Conservation (phyloP, 2,329 filamentous ascomycete genomes). For the Aspergillus sp. region DNA sequence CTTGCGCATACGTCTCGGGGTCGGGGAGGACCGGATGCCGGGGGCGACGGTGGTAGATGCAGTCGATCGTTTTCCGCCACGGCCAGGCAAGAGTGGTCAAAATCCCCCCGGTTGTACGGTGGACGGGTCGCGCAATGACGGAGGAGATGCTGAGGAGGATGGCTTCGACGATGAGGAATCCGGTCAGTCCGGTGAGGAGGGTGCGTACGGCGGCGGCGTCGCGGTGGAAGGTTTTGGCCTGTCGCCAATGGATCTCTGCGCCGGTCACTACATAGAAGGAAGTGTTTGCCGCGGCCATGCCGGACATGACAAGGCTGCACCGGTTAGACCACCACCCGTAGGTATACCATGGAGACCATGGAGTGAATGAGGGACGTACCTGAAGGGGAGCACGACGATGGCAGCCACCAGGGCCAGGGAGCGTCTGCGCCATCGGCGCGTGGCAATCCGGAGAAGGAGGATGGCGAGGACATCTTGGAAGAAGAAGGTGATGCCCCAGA, state of each 20-base stretch:
- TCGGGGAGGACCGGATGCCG: conserved; percentile 13
- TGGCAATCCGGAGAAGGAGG: conserved; percentile 22
- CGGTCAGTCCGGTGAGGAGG: conserved; percentile 31
- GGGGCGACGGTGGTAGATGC: conserved; percentile 6
- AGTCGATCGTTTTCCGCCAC: conserved; percentile 12
- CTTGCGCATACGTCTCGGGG: conserved; percentile 24
- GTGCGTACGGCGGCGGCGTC: conserved; percentile 34
- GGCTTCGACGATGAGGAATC: conserved; percentile 31
- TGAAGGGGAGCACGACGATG: conserved; percentile 26
- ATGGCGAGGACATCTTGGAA: conserved; percentile 29
- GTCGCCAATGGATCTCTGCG: conserved; percentile 38
- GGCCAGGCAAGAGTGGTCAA: conserved; percentile 25
- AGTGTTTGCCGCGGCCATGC: conserved; percentile 33
- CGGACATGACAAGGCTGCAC: conserved; percentile 28
- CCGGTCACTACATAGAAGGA: conserved; percentile 35
- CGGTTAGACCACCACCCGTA: too few relatives aligned
- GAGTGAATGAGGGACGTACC: conserved; percentile 18
- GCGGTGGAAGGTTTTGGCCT: conserved; percentile 30
- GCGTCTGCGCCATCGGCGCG: conserved; percentile 22
- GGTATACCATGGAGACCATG: too few relatives aligned
- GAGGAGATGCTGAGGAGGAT: conserved; percentile 25
- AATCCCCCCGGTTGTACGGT: conserved; percentile 25
- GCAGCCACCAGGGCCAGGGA: conserved; percentile 18
- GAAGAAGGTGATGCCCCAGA: conserved; percentile 30
- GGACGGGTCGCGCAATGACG: conserved; percentile 24